A percentile compares a stretch with the other conserved stretches of the same genome.
phyloP scores from a whole-genome alignment of 2,329 filamentous ascomycete genomes.

The Drechslera avenae region DNA sequence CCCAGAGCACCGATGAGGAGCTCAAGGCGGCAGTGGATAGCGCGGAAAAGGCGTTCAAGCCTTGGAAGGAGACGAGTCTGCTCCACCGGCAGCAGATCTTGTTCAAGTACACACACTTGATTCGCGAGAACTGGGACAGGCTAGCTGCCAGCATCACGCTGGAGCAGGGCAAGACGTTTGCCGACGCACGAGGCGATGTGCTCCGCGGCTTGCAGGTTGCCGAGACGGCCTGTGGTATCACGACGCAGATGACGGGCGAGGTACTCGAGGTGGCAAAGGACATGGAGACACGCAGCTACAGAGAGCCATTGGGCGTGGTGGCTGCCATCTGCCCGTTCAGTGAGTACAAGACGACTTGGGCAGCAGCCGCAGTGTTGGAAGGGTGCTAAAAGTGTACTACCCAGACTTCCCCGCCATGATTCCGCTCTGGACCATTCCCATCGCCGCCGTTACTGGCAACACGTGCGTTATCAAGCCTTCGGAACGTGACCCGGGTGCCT shows the following conservation, averaged over 20 bases:
- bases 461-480: conserved; percentile 85
- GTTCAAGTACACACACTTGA: conserved; percentile 82
- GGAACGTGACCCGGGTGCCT: conserved; percentile 81
- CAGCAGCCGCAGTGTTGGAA: neutral
- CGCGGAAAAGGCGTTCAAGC: conserved; percentile 74
- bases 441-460: conserved; percentile 83
- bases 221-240: conserved; percentile 79
- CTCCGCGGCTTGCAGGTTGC: conserved; percentile 83
- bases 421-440: conserved; percentile 86
- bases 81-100: conserved; percentile 80
- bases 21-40: conserved; percentile 75
- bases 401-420: conserved; percentile 90
- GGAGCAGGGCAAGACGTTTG: conserved; percentile 88
- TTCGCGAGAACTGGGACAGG: conserved; percentile 83
- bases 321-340: conserved; percentile 88
- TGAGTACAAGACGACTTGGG: conserved; percentile 52
- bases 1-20: conserved; percentile 79
- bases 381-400: conserved; percentile 30
- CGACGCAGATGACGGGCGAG: conserved; percentile 81
- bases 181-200: conserved; percentile 81
- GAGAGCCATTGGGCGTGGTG: conserved; percentile 79
- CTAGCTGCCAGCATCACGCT: conserved; percentile 83
- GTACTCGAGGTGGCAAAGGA: conserved; percentile 85
- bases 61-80: conserved; percentile 74
- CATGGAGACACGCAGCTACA: conserved; percentile 85